Conservation (phyloP, 169 alveolate species). For the Eimeria sp. region DNA sequence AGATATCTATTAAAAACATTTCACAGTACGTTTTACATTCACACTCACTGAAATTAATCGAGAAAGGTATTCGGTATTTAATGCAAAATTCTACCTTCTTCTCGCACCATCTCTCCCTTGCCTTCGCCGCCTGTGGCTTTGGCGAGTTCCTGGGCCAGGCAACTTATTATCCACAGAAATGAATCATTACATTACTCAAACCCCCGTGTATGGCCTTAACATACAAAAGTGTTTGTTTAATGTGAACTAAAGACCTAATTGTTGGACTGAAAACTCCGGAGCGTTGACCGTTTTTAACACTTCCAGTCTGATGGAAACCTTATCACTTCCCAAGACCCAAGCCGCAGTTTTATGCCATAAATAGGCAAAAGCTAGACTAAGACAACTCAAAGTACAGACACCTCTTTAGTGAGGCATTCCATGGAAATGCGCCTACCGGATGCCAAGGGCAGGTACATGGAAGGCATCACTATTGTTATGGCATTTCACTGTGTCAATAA, state of each 20-base stretch:
- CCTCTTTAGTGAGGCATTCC: neutral
- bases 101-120: neutral
- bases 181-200: neutral
- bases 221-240: neutral
- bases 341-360: too few relatives aligned
- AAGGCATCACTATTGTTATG: too few relatives aligned
- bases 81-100: neutral
- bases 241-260: neutral
- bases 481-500: too few relatives aligned
- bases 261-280: neutral
- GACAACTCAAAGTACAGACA: neutral
- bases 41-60: neutral
- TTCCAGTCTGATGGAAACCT: neutral
- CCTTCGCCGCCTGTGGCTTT: neutral
- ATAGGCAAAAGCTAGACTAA: neutral
- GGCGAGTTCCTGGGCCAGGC: neutral
- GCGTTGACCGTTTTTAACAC: neutral
- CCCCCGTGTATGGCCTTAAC: neutral
- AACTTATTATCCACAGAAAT: neutral
- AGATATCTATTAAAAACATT: neutral
- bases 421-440: neutral
- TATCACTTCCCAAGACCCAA: too few relatives aligned
- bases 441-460: neutral
- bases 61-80: neutral
- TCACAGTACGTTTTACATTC: neutral